Conservation (phyloP, 2,329 filamentous ascomycete genomes). For the Phialophora macrospora region DNA sequence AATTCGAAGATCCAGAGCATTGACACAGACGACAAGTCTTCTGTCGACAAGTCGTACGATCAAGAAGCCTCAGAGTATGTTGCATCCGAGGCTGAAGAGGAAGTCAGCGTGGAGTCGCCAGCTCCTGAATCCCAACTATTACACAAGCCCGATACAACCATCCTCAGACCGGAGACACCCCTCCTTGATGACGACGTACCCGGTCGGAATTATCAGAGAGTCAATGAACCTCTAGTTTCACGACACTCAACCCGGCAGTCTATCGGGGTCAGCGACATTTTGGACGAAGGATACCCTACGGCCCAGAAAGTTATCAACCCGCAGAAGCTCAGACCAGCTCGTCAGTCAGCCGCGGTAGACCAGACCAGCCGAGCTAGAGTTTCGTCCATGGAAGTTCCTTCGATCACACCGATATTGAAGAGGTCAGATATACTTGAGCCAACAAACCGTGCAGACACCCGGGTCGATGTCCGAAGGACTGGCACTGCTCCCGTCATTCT, state of each 20-base stretch:
- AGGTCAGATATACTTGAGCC: not conserved
- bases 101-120: not conserved
- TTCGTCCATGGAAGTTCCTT: not conserved
- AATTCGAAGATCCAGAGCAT: not conserved
- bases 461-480: not conserved
- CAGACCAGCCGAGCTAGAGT: not conserved
- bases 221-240: not conserved
- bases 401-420: not conserved
- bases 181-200: slow-evolving; percentile 10
- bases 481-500: not conserved
- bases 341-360: not conserved
- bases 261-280: slow-evolving; percentile 17
- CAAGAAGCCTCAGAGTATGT: slow-evolving; percentile 18
- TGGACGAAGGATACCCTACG: slow-evolving; percentile 21
- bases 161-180: not conserved
- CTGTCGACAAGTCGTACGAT: not conserved
- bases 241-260: slow-evolving; percentile 10
- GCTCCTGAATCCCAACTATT: not conserved
- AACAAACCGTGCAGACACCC: not conserved
- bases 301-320: slow-evolving; percentile 15
- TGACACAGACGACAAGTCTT: not conserved
- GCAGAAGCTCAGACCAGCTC: slow-evolving; percentile 5
- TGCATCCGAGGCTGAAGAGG: slow-evolving; percentile 7
- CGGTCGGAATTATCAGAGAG: not conserved
- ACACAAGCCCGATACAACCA: not conserved